Percentiles rank a stretch among this genome's conserved stretches.
Evolutionary conservation across 2,329 filamentous ascomycete genomes (phyloP).

Genomic region (Pseudocercospora fijiensis): DNA sequence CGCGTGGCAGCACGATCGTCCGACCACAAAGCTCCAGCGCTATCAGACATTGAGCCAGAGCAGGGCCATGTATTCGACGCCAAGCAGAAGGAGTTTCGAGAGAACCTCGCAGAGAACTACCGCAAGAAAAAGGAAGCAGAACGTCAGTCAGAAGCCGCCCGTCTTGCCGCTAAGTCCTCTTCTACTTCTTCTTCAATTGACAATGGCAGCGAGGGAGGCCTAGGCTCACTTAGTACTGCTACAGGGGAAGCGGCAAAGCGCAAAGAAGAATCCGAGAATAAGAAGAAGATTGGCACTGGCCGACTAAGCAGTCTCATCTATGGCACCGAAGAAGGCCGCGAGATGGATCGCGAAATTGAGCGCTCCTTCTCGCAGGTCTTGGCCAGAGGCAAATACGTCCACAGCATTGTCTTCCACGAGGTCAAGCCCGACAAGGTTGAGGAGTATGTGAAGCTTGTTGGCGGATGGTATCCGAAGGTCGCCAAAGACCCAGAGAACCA

Average conservation of each 20-base stretch:
- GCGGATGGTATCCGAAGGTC: conserved; percentile 88
- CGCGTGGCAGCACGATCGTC: conserved; percentile 17
- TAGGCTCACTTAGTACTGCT: conserved; percentile 61
- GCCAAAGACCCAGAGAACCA: conserved; percentile 82
- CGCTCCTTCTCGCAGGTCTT: conserved; percentile 93
- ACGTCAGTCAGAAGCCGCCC: conserved; percentile 62
- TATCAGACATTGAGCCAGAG: conserved; percentile 78
- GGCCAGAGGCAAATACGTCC: conserved; percentile 94
- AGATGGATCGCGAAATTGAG: conserved; percentile 94
- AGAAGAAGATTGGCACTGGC: conserved; percentile 53
- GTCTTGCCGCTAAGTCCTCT: conserved; percentile 37
- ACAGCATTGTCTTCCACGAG: conserved; percentile 94
- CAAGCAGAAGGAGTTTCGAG: conserved; percentile 83
- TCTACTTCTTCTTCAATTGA: conserved; percentile 45
- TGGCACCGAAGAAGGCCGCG: conserved; percentile 90
- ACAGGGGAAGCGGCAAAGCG: conserved; percentile 57
- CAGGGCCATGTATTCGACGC: conserved; percentile 73
- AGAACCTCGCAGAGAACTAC: conserved; percentile 72
- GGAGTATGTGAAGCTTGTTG: conserved; percentile 87
- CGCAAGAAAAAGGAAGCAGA: conserved; percentile 77
- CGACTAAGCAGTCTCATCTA: conserved; percentile 88
- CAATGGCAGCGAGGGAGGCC: conserved; percentile 41
- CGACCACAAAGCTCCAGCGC: conserved; percentile 59
- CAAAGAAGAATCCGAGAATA: conserved; percentile 61
- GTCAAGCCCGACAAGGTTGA: conserved; percentile 95